Evolutionary conservation across 108 stramenopile genomes (phyloP).

Genomic region (Bacterosira constricta): DNA sequence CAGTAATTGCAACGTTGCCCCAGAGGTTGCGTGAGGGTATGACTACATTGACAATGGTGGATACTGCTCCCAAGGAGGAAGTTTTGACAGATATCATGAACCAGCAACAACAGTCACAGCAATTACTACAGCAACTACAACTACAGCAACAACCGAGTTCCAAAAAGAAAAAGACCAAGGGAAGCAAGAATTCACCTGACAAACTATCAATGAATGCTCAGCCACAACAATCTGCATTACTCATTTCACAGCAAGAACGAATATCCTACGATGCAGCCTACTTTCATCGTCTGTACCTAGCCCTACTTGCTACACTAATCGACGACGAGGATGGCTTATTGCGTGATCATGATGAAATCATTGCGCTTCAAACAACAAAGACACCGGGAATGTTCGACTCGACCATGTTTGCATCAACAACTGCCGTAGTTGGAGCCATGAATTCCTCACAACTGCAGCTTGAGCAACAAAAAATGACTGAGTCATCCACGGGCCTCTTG

Average conservation of each 20-base stretch:
- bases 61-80: too few species aligned
- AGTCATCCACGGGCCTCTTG: not conserved
- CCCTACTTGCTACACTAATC: conserved; percentile 37
- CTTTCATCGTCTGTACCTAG: conserved; percentile 37
- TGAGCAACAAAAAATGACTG: too few species aligned
- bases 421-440: too few species aligned
- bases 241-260: not conserved
- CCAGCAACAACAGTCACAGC: too few species aligned
- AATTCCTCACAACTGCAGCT: too few species aligned
- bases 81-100: too few species aligned
- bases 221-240: too few species aligned
- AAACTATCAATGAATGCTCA: too few species aligned
- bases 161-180: too few species aligned
- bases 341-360: conserved; percentile 23
- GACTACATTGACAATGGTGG: conserved; percentile 16
- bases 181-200: too few species aligned
- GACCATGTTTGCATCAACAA: not conserved
- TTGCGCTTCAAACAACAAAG: not conserved
- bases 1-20: conserved; percentile 25
- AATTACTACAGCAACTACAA: too few species aligned
- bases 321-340: conserved; percentile 42
- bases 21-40: conserved; percentile 20
- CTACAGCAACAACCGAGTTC: too few species aligned
- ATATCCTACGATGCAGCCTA: conserved; percentile 28
- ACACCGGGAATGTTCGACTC: not conserved